These are phyloP conservation scores for Alternaria triticimaculans DNA, from an alignment of 2,329 filamentous ascomycete genomes.

Conservation along the genomic window DNA sequence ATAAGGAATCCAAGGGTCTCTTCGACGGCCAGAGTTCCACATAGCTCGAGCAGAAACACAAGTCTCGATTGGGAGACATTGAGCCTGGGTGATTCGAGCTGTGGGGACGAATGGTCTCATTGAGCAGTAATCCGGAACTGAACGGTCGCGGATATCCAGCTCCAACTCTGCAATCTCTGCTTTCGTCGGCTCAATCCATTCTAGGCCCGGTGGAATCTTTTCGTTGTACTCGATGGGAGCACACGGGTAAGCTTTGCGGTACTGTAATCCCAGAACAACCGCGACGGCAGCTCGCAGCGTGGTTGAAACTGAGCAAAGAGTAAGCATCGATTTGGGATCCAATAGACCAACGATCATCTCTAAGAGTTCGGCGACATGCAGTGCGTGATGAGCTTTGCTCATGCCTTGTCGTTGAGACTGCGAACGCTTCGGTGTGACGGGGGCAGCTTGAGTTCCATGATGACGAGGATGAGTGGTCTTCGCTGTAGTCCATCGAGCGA, in stretches of 20 bases:
- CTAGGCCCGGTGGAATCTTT: background rate
- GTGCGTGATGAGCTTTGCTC: background rate
- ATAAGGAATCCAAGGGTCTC: background rate
- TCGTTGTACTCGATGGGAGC: background rate
- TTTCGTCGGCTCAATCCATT: background rate
- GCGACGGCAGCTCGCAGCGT: background rate
- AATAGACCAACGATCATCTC: background rate
- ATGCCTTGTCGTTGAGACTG: no score
- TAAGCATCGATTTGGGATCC: background rate
- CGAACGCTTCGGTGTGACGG: background rate
- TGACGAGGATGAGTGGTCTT: background rate
- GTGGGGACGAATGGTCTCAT: no score
- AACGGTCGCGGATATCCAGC: rapidly evolving
- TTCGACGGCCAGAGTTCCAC: no score
- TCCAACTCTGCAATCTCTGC: background rate
- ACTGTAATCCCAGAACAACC: background rate
- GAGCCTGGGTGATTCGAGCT: background rate
- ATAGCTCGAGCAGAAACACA: no score
- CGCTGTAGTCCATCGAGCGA: background rate
- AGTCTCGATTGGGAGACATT: background rate
- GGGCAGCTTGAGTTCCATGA: background rate
- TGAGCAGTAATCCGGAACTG: no score
- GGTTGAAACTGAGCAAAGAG: background rate
- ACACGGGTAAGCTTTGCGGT: background rate
- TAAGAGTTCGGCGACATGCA: background rate